These are phyloP conservation scores for Asterophora parasitica DNA, from an alignment of 768 basidiomycete species.

Conservation along the genomic window DNA sequence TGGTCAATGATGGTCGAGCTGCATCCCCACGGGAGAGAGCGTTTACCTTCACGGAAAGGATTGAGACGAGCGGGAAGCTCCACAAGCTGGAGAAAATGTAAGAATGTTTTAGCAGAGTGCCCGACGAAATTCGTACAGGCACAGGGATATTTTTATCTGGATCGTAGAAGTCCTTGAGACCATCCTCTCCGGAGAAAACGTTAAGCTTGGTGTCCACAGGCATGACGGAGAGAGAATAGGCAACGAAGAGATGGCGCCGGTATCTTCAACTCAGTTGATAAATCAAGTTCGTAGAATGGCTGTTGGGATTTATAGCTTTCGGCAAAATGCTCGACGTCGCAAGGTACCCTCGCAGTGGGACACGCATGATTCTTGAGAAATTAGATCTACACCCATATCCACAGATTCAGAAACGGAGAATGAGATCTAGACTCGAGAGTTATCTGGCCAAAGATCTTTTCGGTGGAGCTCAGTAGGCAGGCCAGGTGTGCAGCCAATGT, in stretches of 20 bases:
- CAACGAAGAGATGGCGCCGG: background rate
- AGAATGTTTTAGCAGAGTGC: background rate
- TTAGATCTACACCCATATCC: background rate
- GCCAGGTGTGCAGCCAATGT: background rate
- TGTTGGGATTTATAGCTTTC: background rate
- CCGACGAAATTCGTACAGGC: slow-evolving; percentile 9
- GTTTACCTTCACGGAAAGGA: slow-evolving; percentile 15
- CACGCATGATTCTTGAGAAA: too few relatives aligned
- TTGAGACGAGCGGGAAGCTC: slow-evolving; percentile 19
- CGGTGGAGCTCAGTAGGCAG: background rate
- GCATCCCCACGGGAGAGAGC: too few relatives aligned
- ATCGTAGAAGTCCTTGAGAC: slow-evolving; percentile 17
- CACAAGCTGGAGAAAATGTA: slow-evolving; percentile 12
- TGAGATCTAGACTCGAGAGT: too few relatives aligned
- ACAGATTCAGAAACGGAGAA: background rate
- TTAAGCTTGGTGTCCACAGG: slow-evolving; percentile 16
- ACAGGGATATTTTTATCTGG: slow-evolving; percentile 19
- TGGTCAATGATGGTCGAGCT: background rate
- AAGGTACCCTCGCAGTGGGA: too few relatives aligned
- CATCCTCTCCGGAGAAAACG: slow-evolving; percentile 19
- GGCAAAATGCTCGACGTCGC: too few relatives aligned
- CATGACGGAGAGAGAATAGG: slow-evolving; percentile 1
- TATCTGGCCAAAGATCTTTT: background rate
- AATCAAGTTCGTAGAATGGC: background rate
- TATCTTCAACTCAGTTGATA: background rate